phyloP scores from a whole-genome alignment of 208 protist species.

The Crithidia bombi region DNA sequence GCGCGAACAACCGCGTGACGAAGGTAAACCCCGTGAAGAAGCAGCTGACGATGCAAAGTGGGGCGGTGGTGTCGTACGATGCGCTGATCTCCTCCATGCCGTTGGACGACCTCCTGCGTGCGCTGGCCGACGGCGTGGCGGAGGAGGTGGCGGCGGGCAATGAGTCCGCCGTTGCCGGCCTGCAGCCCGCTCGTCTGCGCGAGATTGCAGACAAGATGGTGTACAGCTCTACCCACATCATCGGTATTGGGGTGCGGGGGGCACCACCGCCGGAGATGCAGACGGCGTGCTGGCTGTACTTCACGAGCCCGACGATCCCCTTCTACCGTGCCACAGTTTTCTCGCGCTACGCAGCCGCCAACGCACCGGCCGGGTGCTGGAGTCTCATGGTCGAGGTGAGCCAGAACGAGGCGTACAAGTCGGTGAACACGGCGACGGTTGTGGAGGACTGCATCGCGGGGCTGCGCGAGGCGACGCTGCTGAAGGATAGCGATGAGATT shows the following conservation, averaged over 20 bases:
- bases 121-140: constrained; percentile 30
- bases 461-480: constrained; percentile 39
- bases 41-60: constrained; percentile 40
- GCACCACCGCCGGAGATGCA: constrained; percentile 44
- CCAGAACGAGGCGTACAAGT: constrained; percentile 24
- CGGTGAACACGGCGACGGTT: constrained; percentile 40
- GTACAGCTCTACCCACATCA: constrained; percentile 64
- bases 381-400: constrained; percentile 78
- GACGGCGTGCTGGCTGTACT: constrained; percentile 82
- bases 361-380: constrained; percentile 65
- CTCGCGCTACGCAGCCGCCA: constrained; percentile 68
- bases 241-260: constrained; percentile 75
- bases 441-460: constrained; percentile 59
- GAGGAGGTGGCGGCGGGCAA: constrained; percentile 14
- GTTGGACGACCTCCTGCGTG: constrained; percentile 52
- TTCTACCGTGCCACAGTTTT: constrained; percentile 86
- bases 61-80: constrained; percentile 51
- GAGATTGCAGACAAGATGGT: constrained; percentile 49
- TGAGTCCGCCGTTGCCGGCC: not conserved
- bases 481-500: constrained; percentile 49
- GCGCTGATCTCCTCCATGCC: constrained; percentile 61
- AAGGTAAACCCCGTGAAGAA: constrained; percentile 47
- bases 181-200: constrained; percentile 29
- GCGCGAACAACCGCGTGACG: constrained; percentile 28
- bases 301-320: constrained; percentile 60